phyloP scores from a whole-genome alignment of 352 stramenopile species.

The Saprolegnia diclina region DNA sequence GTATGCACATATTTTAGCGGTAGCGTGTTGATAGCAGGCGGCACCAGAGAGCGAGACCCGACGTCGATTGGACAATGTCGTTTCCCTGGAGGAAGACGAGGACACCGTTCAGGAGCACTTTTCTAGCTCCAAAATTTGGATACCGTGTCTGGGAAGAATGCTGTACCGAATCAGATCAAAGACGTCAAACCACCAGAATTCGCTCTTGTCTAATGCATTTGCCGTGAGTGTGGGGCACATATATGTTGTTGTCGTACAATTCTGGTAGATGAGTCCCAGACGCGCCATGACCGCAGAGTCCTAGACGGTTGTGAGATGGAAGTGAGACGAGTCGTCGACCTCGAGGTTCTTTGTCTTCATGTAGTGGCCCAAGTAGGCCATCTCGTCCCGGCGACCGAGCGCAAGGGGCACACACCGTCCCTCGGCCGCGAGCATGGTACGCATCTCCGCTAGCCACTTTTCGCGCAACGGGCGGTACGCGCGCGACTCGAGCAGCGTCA shows the following conservation, averaged over 20 bases:
- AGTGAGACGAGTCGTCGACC: constrained; percentile 30
- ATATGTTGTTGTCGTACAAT: constrained; percentile 39
- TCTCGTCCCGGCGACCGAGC: constrained; percentile 45
- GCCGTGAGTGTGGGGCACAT: constrained; percentile 3
- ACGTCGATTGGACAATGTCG: constrained; percentile 58
- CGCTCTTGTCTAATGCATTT: constrained; percentile 38
- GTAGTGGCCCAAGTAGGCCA: constrained; percentile 59
- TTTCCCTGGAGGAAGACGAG: constrained; percentile 68
- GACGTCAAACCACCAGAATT: constrained; percentile 77
- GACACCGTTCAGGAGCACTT: constrained; percentile 65
- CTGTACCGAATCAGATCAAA: constrained; percentile 44
- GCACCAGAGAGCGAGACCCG: constrained; percentile 55
- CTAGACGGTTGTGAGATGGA: constrained; percentile 28
- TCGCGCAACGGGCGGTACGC: constrained; percentile 37
- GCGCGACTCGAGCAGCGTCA: constrained; percentile 41
- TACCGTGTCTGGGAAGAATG: neutral
- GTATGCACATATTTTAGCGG: constrained; percentile 1
- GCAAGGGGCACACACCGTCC: constrained; percentile 51
- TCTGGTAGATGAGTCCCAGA: constrained; percentile 68
- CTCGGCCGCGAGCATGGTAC: constrained; percentile 39
- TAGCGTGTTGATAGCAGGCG: neutral
- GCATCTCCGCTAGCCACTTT: constrained; percentile 62
- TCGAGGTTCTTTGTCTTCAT: constrained; percentile 70
- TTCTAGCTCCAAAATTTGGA: constrained; percentile 36
- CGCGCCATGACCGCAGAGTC: constrained; percentile 63